These are phyloP conservation scores for Ustilago lituana DNA, from an alignment of 1,284 basidiomycete genomes.

Conservation along the genomic window DNA sequence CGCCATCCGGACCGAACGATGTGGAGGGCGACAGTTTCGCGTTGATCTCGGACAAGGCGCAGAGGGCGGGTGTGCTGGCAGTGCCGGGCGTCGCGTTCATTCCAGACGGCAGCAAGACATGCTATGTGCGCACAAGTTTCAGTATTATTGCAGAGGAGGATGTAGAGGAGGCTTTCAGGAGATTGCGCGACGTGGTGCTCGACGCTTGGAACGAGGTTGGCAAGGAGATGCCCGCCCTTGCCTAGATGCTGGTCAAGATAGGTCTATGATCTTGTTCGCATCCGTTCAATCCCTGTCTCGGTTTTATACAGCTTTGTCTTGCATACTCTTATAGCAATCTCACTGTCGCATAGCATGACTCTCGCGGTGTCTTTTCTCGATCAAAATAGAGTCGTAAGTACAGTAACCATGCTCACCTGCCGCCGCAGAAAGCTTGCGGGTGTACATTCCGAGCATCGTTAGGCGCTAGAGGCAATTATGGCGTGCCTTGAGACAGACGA, in stretches of 20 bases:
- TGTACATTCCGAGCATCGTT: too few species aligned
- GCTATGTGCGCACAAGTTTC: slow-evolving; percentile 63
- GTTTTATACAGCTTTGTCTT: too few species aligned
- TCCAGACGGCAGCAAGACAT: slow-evolving; percentile 44
- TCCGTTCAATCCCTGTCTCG: too few species aligned
- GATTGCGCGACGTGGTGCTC: slow-evolving; percentile 54
- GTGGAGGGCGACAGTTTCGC: slow-evolving; percentile 75
- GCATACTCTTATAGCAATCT: too few species aligned
- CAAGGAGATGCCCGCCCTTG: slow-evolving; percentile 17
- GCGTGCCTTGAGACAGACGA: too few species aligned
- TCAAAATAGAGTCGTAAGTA: too few species aligned
- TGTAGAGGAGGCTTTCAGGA: slow-evolving; percentile 54
- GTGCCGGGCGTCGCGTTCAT: slow-evolving; percentile 76
- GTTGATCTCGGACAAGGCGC: slow-evolving; percentile 81
- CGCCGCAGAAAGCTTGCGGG: too few species aligned
- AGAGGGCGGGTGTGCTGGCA: slow-evolving; percentile 83
- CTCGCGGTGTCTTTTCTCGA: too few species aligned
- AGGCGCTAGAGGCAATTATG: too few species aligned
- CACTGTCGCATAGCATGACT: too few species aligned
- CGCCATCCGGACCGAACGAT: slow-evolving; percentile 31
- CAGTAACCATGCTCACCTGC: too few species aligned
- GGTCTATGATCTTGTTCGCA: too few species aligned
- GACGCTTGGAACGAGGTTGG: slow-evolving; percentile 60
- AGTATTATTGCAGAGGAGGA: slow-evolving; percentile 55
- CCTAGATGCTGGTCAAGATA: not conserved